A percentile compares a stretch with the other conserved stretches of the same genome.
These are phyloP conservation scores for Fusarium continuum DNA, from an alignment of 2,329 filamentous ascomycete genomes.

Conservation along the genomic window DNA sequence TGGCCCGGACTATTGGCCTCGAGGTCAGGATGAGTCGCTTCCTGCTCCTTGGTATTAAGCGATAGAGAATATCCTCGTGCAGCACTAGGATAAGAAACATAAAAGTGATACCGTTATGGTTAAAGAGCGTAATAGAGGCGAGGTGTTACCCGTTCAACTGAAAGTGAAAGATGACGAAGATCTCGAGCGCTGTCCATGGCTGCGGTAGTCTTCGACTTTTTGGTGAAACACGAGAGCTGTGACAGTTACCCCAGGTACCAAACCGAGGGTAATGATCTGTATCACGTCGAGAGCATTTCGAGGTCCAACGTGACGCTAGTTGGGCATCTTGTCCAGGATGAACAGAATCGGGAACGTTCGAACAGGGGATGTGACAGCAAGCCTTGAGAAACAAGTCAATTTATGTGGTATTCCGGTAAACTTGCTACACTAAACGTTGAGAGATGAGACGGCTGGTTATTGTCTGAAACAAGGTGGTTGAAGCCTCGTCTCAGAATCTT, in stretches of 20 bases:
- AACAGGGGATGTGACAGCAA: slow-evolving; percentile 5
- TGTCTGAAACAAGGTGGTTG: slow-evolving; percentile 40
- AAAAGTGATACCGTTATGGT: slow-evolving; percentile 26
- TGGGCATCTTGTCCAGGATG: background rate
- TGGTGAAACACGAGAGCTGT: slow-evolving; percentile 24
- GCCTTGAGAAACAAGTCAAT: slow-evolving; percentile 12
- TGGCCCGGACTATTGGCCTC: slow-evolving; percentile 22
- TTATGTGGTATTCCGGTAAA: slow-evolving; percentile 6
- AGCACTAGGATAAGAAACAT: slow-evolving; percentile 23
- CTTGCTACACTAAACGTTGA: slow-evolving; percentile 18
- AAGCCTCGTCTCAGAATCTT: slow-evolving; percentile 23
- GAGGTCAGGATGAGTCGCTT: slow-evolving; percentile 10
- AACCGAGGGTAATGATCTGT: slow-evolving; percentile 6
- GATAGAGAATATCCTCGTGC: slow-evolving; percentile 19
- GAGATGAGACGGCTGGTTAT: slow-evolving; percentile 37
- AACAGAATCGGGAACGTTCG: slow-evolving; percentile 21
- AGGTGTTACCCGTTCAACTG: slow-evolving; percentile 20
- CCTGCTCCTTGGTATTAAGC: slow-evolving; percentile 11
- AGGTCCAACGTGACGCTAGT: slow-evolving; percentile 15
- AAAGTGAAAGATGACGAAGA: slow-evolving; percentile 23
- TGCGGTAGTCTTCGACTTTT: slow-evolving; percentile 5
- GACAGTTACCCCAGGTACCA: background rate
- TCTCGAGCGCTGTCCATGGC: slow-evolving; percentile 1
- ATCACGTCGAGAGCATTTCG: slow-evolving; percentile 19
- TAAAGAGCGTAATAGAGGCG: slow-evolving; percentile 23